Evolutionary conservation across 2,329 filamentous ascomycete genomes (phyloP), one percentile per base, ranked within the genome.

Genomic region (Paraphoma sp.): DNA sequence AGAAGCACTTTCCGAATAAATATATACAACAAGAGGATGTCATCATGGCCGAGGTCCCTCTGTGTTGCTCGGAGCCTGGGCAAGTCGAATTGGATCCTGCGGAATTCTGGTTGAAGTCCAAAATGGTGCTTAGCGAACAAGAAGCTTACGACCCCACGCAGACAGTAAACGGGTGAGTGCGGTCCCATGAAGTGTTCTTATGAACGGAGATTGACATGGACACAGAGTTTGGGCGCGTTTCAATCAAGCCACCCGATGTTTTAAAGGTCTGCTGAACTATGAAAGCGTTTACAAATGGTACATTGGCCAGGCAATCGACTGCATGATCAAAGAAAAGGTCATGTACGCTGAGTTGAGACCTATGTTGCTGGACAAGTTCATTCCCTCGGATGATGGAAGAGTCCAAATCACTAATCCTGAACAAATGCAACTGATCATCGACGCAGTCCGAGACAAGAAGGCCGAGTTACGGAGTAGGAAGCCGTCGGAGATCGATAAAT

Each of bases 201-300:
- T 14, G 11, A 6, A 11, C 30, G 6, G n/a, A n/a, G 6, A 12
- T 12, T 12, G 3, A 16, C 42, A 12, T 11, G 45, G 44, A 40
- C 33, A 36, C 30, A 51, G 82, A 4, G 79, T 82, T 6, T 85
- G 83, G 83, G 81, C 82, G 6, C 79, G 79, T n/a, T 93, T 92
- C 73, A 90, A 90, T 61, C 82, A 84, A 47, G 82, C 87, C 4
- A 91, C 89, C 3, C 82, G 87, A 48, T 88, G 89, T 78, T 90
- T 91, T 83, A 91, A 91, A 68, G 89, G 89, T 0, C 78, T 91
- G 0, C 83, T 90, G 65, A 89, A 88, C 69, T 90, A 90, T 63
- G 83, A 86, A 68, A 81, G 79, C 3, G 86, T 87, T 3, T 90
- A 87, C 67, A 78, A 79, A 45, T 79, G 76, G 70, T 91, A 91